Percentiles rank a stretch among this genome's conserved stretches.
Conservation (phyloP, 768 basidiomycete genomes). For the Tremella yokohamensis region DNA sequence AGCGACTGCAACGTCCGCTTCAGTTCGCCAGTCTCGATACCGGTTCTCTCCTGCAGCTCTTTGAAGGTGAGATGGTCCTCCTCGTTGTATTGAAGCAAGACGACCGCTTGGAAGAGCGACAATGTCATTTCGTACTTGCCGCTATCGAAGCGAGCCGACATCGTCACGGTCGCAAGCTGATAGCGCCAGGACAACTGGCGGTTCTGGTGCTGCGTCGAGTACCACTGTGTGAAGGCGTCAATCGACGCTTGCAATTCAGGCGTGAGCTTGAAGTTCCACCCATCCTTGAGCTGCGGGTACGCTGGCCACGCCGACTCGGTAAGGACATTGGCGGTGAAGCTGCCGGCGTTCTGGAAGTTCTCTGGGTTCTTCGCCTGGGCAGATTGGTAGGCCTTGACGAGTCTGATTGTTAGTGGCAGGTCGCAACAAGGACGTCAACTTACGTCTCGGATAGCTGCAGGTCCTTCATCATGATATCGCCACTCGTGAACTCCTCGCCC, state of each 20-base stretch:
- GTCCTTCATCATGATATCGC: conserved; percentile 94
- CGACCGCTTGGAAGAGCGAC: conserved; percentile 83
- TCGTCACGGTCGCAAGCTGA: conserved; percentile 73
- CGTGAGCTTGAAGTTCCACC: conserved; percentile 34
- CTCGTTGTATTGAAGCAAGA: conserved; percentile 81
- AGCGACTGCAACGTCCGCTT: conserved; percentile 85
- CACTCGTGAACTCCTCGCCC: conserved; percentile 90
- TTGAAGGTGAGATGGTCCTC: conserved; percentile 60
- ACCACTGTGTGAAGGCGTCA: conserved; percentile 63
- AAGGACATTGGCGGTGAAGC: conserved; percentile 51
- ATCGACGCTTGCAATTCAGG: conserved; percentile 71
- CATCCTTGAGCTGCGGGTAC: conserved; percentile 25
- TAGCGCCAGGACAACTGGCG: conserved; percentile 81
- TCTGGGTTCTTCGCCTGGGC: conserved; percentile 55
- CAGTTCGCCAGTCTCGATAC: conserved; percentile 62
- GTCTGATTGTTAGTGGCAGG: conserved; percentile 56
- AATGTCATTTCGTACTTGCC: conserved; percentile 78
- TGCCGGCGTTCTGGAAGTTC: conserved; percentile 62
- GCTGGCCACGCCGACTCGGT: conserved; percentile 44
- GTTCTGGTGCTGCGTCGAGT: conserved; percentile 72
- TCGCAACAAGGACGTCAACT: conserved; percentile 16
- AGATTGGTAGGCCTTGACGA: conserved; percentile 41
- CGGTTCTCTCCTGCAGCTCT: conserved; percentile 65
- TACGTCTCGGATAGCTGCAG: conserved; percentile 56
- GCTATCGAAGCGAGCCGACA: conserved; percentile 64